These are phyloP conservation scores for Zychaea mexicana DNA, from an alignment of 371 early-diverging fungal genomes.

Conservation along the genomic window DNA sequence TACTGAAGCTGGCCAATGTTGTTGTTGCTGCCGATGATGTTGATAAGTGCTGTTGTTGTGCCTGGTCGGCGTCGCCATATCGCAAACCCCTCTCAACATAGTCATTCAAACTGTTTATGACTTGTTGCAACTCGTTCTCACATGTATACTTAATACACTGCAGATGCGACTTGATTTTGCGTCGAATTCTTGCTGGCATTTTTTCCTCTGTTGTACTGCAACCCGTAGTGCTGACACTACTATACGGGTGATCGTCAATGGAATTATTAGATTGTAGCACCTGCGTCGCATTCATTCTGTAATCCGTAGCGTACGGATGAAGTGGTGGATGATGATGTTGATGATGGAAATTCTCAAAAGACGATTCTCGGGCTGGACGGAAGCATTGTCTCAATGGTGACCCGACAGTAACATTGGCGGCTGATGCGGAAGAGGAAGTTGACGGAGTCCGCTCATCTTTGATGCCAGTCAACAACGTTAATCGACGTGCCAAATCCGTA, in stretches of 20 bases:
- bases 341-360: background rate
- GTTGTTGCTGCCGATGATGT: background rate
- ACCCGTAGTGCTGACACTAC: too few species aligned
- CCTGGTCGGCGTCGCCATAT: constrained; percentile 46
- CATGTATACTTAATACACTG: constrained; percentile 47
- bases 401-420: constrained; percentile 2
- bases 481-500: constrained; percentile 5
- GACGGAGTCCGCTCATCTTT: constrained; percentile 1
- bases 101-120: constrained; percentile 72
- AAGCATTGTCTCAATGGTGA: constrained; percentile 16
- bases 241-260: background rate
- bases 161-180: constrained; percentile 41
- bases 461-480: background rate
- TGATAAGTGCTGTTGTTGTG: constrained; percentile 23
- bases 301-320: background rate
- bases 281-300: background rate
- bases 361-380: background rate
- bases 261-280: background rate
- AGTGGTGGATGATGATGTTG: background rate
- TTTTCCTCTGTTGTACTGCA: constrained; percentile 8
- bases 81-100: constrained; percentile 70
- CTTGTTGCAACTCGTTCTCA: constrained; percentile 53
- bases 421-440: background rate
- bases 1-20: background rate
- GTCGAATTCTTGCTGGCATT: constrained; percentile 19